These are phyloP conservation scores for Cystobasidium ongulense DNA, from an alignment of 768 basidiomycete species.

Conservation along the genomic window DNA sequence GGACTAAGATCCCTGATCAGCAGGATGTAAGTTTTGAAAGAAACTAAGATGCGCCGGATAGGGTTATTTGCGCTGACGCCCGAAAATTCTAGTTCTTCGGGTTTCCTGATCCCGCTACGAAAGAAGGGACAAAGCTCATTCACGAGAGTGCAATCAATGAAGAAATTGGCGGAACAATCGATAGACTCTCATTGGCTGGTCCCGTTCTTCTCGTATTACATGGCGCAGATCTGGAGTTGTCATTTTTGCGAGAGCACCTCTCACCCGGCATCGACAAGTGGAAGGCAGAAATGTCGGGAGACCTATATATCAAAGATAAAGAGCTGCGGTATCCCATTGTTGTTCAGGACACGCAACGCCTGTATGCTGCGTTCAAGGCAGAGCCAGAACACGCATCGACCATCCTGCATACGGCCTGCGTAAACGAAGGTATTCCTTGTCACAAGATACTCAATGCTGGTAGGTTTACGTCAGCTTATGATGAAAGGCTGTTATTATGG, in stretches of 20 bases:
- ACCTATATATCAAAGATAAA: not conserved
- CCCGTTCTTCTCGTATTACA: constrained; percentile 13
- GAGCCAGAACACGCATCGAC: not conserved
- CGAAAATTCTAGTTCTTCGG: not conserved
- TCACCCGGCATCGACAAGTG: not conserved
- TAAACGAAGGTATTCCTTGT: not conserved
- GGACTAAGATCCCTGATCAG: not conserved
- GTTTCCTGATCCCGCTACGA: not conserved
- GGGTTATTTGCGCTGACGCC: too few species aligned
- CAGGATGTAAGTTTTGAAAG: not conserved
- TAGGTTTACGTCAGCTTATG: not conserved
- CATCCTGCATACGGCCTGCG: not conserved
- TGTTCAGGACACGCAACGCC: constrained; percentile 15
- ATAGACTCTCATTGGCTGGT: not conserved
- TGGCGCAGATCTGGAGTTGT: not conserved
- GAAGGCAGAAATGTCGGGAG: not conserved
- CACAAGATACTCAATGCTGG: constrained; percentile 10
- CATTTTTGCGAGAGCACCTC: not conserved
- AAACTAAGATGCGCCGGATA: not conserved
- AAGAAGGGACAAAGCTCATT: not conserved
- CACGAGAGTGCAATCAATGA: not conserved
- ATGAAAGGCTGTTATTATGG: not conserved
- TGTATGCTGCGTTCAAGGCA: not conserved
- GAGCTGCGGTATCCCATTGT: not conserved
- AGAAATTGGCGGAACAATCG: not conserved